These are phyloP conservation scores for Thraustochytrium striatum DNA, from an alignment of 352 stramenopile species.

Conservation along the genomic window DNA sequence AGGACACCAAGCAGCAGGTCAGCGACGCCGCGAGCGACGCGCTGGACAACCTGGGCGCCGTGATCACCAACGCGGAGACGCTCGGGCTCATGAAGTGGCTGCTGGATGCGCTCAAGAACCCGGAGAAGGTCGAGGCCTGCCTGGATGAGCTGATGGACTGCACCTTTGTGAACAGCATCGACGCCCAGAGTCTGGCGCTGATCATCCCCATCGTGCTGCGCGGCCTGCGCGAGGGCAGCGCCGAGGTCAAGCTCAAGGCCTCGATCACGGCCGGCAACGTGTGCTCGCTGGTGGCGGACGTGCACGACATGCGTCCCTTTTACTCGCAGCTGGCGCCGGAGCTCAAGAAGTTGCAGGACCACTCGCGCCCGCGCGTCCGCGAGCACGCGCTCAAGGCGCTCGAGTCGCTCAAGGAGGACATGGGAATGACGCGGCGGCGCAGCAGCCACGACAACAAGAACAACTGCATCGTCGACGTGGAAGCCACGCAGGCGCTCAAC, in stretches of 20 bases:
- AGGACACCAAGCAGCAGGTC: conserved; percentile 97
- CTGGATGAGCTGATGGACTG: conserved; percentile 94
- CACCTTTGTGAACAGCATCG: conserved; percentile 98
- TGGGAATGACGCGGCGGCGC: conserved; percentile 11
- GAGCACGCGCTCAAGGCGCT: conserved; percentile 36
- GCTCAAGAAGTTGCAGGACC: conserved; percentile 45
- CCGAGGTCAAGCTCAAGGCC: conserved; percentile 95
- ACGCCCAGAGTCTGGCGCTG: conserved; percentile 96
- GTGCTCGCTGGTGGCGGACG: conserved; percentile 95
- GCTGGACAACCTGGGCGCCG: conserved; percentile 78
- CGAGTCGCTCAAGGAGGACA: conserved; percentile 42
- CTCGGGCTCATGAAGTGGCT: conserved; percentile 83
- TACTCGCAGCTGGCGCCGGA: conserved; percentile 23
- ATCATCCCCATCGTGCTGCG: conserved; percentile 97
- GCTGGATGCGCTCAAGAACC: conserved; percentile 92
- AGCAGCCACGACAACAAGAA: conserved; percentile 20
- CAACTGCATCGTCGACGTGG: conserved; percentile 1
- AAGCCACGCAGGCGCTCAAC: conserved; percentile 3
- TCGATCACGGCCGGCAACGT: conserved; percentile 98
- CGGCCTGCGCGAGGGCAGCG: conserved; percentile 89
- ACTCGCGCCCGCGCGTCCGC: conserved; percentile 29
- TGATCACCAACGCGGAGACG: conserved; percentile 98
- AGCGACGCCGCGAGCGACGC: conserved; percentile 92
- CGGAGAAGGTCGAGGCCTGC: conserved; percentile 75
- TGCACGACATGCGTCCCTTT: conserved; percentile 37